These are phyloP conservation scores for Plenodomus tracheiphilus DNA, from an alignment of 2,329 filamentous ascomycete genomes.

Conservation along the genomic window DNA sequence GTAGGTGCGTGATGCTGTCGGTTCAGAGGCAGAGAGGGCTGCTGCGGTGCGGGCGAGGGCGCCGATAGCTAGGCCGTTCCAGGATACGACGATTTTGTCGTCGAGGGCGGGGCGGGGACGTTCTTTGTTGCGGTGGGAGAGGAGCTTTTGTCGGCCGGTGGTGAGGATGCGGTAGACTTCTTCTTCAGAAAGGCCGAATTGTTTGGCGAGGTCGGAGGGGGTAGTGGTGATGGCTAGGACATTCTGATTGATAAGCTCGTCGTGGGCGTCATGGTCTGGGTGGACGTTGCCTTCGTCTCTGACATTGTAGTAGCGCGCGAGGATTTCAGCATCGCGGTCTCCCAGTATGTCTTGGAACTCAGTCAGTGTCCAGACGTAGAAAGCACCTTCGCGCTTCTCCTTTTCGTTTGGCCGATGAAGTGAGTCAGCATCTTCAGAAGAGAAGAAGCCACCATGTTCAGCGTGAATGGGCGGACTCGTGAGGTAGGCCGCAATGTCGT, in stretches of 20 bases:
- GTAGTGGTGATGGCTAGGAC: constrained; percentile 75
- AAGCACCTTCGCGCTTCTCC: constrained; percentile 88
- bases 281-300: constrained; percentile 83
- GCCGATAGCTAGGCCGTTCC: constrained; percentile 87
- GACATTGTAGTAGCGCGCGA: constrained; percentile 84
- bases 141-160: constrained; percentile 68
- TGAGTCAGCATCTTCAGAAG: constrained; percentile 90
- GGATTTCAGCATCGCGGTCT: constrained; percentile 69
- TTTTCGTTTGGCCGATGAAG: constrained; percentile 71
- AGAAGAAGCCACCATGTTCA: constrained; percentile 74
- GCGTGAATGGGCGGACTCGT: constrained; percentile 70
- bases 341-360: constrained; percentile 80
- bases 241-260: constrained; percentile 94
- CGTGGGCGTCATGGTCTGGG: constrained; percentile 80
- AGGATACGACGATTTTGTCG: constrained; percentile 83
- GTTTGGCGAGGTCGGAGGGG: constrained; percentile 68
- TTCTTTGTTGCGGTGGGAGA: constrained; percentile 71
- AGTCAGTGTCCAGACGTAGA: constrained; percentile 89
- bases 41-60: constrained; percentile 76
- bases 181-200: constrained; percentile 72
- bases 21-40: constrained; percentile 64
- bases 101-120: constrained; percentile 78
- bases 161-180: constrained; percentile 71
- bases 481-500: constrained; percentile 86
- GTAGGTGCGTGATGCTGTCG: constrained; percentile 63